Conservation (phyloP, 2,329 filamentous ascomycete genomes). For the Diplocarpon mali region DNA sequence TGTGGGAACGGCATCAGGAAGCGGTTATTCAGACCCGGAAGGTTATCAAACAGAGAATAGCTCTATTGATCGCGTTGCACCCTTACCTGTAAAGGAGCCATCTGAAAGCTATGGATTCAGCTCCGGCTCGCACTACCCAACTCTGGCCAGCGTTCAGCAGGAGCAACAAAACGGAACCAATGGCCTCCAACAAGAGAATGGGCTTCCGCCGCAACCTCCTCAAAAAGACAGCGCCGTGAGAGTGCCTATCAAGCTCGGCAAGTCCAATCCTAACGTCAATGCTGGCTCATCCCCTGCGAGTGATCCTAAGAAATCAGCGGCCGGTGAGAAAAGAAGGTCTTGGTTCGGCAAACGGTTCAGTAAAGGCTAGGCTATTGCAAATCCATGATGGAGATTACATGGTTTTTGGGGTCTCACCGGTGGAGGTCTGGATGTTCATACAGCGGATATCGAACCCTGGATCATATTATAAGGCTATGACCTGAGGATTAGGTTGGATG, state of each 20-base stretch:
- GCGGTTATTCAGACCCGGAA: slow-evolving; percentile 61
- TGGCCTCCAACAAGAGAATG: slow-evolving; percentile 14
- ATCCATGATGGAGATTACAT: slow-evolving; percentile 8
- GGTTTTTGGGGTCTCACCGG: not conserved
- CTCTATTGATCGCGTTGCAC: slow-evolving; percentile 65
- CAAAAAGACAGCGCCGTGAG: slow-evolving; percentile 16
- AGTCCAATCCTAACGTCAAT: slow-evolving; percentile 12
- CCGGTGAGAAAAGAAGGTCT: slow-evolving; percentile 68
- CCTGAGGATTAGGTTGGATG: slow-evolving; percentile 9
- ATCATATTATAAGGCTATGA: slow-evolving; percentile 8
- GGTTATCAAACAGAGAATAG: slow-evolving; percentile 84
- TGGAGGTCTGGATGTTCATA: slow-evolving; percentile 9
- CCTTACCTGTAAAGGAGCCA: slow-evolving; percentile 44
- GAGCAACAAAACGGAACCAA: slow-evolving; percentile 24
- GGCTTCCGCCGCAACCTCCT: slow-evolving; percentile 16
- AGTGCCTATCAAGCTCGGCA: slow-evolving; percentile 25
- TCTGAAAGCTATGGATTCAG: slow-evolving; percentile 54
- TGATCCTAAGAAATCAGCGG: slow-evolving; percentile 6
- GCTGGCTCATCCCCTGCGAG: slow-evolving; percentile 7
- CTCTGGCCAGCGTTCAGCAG: slow-evolving; percentile 28
- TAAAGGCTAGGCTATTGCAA: slow-evolving; percentile 32
- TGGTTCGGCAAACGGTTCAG: slow-evolving; percentile 82
- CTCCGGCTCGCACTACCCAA: slow-evolving; percentile 29
- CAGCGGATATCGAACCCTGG: slow-evolving; percentile 7
- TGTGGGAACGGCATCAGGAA: slow-evolving; percentile 65